Conservation (phyloP, 106 monocot genomes). For the Agapanthus africanus region DNA sequence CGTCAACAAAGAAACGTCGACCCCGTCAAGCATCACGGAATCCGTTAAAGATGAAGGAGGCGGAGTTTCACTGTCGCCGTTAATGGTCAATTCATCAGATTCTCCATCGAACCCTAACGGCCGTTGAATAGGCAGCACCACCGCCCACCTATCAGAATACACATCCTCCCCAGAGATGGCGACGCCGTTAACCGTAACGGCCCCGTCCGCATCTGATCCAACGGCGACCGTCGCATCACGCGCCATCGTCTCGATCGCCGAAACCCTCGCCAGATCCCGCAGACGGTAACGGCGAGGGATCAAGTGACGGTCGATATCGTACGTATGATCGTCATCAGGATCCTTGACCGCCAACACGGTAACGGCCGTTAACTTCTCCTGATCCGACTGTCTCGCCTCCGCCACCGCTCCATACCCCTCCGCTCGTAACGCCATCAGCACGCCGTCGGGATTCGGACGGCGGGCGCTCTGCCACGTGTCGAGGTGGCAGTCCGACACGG, state of each 20-base stretch:
- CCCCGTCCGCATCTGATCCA: not conserved
- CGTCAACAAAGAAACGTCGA: no score
- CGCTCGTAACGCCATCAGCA: not conserved
- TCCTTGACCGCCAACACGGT: not conserved
- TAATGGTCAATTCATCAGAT: no score
- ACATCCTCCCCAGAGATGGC: conserved; percentile 13
- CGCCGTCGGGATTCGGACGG: not conserved
- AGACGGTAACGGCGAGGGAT: conserved; percentile 9
- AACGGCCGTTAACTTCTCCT: not conserved
- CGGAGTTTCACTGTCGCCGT: no score
- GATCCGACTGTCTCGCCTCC: not conserved
- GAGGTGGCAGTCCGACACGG: not conserved
- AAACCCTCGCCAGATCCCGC: conserved; percentile 12
- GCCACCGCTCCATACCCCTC: not conserved
- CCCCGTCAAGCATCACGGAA: no score
- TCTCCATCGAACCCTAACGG: not conserved
- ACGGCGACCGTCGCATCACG: not conserved
- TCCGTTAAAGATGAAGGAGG: no score
- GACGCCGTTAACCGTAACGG: no score
- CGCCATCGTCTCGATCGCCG: conserved; percentile 5
- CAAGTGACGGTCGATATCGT: conserved; percentile 7
- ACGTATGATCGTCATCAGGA: no score
- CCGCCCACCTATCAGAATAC: conserved; percentile 10
- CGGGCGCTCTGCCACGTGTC: not conserved
- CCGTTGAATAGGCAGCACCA: conserved; percentile 6